Percentiles rank a stretch among this genome's conserved stretches.
These are phyloP conservation scores for Umbelopsis vinacea DNA, from an alignment of 192 early-diverging fungal genomes.

Conservation along the genomic window DNA sequence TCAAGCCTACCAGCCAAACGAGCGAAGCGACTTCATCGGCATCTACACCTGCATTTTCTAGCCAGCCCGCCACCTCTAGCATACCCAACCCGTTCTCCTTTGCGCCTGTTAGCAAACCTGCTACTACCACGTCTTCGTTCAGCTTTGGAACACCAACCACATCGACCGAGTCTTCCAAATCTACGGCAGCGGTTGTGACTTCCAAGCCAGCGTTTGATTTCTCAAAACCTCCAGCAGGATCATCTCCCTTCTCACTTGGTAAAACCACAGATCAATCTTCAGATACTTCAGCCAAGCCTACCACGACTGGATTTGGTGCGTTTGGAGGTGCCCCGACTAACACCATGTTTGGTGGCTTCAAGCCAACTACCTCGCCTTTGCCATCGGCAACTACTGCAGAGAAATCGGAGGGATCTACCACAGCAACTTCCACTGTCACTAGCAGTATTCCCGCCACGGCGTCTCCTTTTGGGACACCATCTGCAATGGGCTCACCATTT, in stretches of 20 bases:
- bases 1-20: neutral
- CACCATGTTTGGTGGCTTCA: neutral
- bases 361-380: neutral
- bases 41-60: neutral
- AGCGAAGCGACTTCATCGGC: neutral
- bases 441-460: neutral
- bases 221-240: neutral
- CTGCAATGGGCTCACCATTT: neutral
- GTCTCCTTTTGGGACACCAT: constrained; percentile 1
- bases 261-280: too few relatives aligned
- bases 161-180: neutral
- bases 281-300: too few relatives aligned
- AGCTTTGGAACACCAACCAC: neutral
- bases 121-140: neutral
- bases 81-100: constrained; percentile 16
- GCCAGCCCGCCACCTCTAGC: neutral
- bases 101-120: neutral
- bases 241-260: too few relatives aligned
- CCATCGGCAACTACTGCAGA: neutral
- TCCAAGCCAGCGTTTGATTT: neutral
- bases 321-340: too few relatives aligned
- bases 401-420: neutral
- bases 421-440: too few relatives aligned
- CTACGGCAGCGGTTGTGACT: neutral
- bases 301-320: too few relatives aligned